Evolutionary conservation across 805 yeast genomes (phyloP).

Genomic region (Candida vaughaniae): DNA sequence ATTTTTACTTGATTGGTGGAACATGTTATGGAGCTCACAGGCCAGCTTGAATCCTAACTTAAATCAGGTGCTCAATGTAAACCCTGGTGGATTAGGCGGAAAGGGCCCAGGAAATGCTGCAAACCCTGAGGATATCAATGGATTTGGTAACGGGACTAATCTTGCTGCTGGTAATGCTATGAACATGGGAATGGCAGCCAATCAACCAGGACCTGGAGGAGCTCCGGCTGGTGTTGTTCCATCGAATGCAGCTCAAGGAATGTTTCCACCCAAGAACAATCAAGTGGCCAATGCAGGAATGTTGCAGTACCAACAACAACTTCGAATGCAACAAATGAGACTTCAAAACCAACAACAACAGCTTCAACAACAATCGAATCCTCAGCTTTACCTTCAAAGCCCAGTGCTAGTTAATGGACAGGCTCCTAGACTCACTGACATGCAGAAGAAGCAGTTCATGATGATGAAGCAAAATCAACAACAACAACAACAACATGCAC

Average conservation of each 20-base stretch:
- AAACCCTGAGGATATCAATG: slow-evolving; percentile 3
- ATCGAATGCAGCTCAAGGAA: not conserved
- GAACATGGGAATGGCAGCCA: not conserved
- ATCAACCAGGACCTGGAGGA: not conserved
- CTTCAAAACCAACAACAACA: slow-evolving; percentile 23
- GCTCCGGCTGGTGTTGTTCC: slow-evolving; percentile 1
- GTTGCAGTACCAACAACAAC: slow-evolving; percentile 23
- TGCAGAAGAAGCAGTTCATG: slow-evolving; percentile 19
- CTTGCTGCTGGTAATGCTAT: not conserved
- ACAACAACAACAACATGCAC: not conserved
- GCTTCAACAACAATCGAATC: slow-evolving; percentile 17
- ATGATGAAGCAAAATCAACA: slow-evolving; percentile 17
- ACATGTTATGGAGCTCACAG: slow-evolving; percentile 49
- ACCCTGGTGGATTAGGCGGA: not conserved
- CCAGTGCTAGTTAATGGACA: slow-evolving; percentile 15
- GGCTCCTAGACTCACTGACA: slow-evolving; percentile 14
- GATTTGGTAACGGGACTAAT: not conserved
- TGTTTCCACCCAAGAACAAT: slow-evolving; percentile 12
- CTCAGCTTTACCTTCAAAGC: slow-evolving; percentile 17
- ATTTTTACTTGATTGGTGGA: slow-evolving; percentile 59
- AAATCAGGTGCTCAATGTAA: slow-evolving; percentile 18
- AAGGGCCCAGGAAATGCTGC: not conserved
- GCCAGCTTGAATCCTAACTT: slow-evolving; percentile 38
- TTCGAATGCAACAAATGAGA: slow-evolving; percentile 24
- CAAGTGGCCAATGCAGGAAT: slow-evolving; percentile 13